Percentiles rank a stretch among this genome's conserved stretches.
phyloP scores from a whole-genome alignment of 371 early-diverging fungal genomes.

The Ordospora pajunii region DNA sequence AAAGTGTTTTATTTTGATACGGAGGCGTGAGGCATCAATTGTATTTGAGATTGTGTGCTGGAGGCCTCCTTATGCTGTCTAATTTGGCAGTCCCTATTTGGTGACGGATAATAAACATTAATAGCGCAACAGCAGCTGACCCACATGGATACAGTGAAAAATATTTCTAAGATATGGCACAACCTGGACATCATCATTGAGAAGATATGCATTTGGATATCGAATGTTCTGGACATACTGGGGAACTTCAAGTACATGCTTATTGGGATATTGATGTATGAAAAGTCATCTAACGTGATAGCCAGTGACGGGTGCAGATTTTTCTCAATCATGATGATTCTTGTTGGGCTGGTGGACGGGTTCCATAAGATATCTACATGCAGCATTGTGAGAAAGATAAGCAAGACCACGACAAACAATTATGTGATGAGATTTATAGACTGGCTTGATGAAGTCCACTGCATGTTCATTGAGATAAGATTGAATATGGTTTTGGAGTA shows the following conservation, averaged over 20 bases:
- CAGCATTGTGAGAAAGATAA: not conserved
- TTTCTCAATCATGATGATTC: not conserved
- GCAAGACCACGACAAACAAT: not conserved
- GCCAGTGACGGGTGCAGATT: not conserved
- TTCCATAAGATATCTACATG: not conserved
- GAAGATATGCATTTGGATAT: not conserved
- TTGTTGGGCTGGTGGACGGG: not conserved
- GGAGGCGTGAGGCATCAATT: not conserved
- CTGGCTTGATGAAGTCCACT: not conserved
- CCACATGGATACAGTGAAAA: constrained; percentile 3
- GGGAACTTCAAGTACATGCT: not conserved
- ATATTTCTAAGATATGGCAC: not conserved
- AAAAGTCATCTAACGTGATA: too few species aligned
- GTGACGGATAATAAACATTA: not conserved
- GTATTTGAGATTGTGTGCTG: too few species aligned
- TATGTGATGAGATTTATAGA: not conserved
- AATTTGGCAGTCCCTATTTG: not conserved
- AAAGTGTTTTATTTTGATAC: not conserved
- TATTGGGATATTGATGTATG: not conserved
- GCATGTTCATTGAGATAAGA: not conserved
- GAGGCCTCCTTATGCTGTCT: too few species aligned
- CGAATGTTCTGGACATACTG: not conserved
- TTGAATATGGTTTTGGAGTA: not conserved
- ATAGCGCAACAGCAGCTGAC: not conserved
- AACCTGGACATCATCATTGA: too few species aligned